phyloP scores from a whole-genome alignment of 2,329 filamentous ascomycete genomes.

The Orbilia javanica region DNA sequence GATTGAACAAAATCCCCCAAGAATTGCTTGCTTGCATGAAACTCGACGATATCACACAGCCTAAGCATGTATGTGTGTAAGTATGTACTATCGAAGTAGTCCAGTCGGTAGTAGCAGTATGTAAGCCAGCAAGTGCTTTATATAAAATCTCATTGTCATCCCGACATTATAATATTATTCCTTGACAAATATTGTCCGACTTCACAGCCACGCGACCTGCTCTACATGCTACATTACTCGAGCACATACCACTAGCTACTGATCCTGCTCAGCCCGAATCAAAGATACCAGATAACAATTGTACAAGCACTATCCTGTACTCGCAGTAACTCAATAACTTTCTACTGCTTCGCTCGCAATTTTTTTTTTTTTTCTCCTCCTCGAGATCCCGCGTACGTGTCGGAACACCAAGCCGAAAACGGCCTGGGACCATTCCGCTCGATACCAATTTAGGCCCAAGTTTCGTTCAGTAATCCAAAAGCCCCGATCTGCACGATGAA shows the following conservation, averaged over 20 bases:
- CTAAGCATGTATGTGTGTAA: no score
- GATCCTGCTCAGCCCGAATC: constrained; percentile 32
- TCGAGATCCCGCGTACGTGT: constrained; percentile 25
- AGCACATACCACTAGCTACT: background rate
- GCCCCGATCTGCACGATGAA: constrained; percentile 31
- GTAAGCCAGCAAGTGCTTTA: background rate
- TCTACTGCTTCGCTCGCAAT: constrained; percentile 18
- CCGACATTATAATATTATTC: constrained; percentile 5
- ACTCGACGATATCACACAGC: no score
- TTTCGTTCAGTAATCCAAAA: constrained; percentile 43
- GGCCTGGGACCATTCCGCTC: constrained; percentile 22
- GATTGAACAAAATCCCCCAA: no score
- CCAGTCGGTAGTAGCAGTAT: no score
- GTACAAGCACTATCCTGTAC: background rate
- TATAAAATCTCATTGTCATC: constrained; percentile 26
- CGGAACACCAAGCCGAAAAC: constrained; percentile 39
- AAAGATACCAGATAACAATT: background rate
- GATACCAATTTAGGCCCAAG: constrained; percentile 20
- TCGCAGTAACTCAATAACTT: no score
- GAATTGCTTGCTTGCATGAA: no score
- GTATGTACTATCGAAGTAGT: no score
- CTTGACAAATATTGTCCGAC: constrained; percentile 39
- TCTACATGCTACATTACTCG: background rate
- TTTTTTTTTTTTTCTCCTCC: no score
- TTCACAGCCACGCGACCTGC: constrained; percentile 26